Conservation (phyloP, 257 asterid genomes). For the Solanum bulbocastanum region DNA sequence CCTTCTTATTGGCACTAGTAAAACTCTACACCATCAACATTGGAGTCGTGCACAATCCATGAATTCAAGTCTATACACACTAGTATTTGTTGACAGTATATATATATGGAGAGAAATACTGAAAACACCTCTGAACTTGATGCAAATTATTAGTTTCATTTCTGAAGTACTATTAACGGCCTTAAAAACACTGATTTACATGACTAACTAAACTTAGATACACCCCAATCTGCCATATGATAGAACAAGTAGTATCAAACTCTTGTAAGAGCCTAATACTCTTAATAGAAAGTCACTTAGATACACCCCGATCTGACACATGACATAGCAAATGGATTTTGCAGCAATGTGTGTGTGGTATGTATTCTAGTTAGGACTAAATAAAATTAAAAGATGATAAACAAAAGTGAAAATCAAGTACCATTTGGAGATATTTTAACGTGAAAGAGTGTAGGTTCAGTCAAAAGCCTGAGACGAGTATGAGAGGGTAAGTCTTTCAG, state of each 20-base stretch:
- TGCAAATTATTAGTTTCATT: not conserved
- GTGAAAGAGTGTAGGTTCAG: constrained; percentile 30
- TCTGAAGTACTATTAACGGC: not conserved
- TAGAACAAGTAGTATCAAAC: too few relatives aligned
- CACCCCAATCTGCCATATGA: not conserved
- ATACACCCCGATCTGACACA: too few relatives aligned
- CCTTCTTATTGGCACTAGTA: too few relatives aligned
- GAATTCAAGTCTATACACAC: not conserved
- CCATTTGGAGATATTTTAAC: constrained; percentile 29
- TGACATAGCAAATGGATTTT: too few relatives aligned
- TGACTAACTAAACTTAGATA: not conserved
- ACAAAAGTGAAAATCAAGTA: not conserved
- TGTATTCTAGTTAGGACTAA: not conserved
- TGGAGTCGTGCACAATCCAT: not conserved
- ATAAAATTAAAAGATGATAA: not conserved
- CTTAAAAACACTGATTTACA: not conserved
- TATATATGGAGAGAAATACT: too few relatives aligned
- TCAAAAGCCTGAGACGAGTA: constrained; percentile 24
- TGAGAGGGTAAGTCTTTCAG: constrained; percentile 36
- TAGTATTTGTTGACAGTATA: not conserved
- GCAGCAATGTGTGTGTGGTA: not conserved
- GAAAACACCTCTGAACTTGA: not conserved
- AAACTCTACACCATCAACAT: not conserved
- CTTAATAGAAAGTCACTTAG: too few relatives aligned
- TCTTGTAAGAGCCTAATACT: too few relatives aligned